A percentile compares a stretch with the other conserved stretches of the same genome.
These are phyloP conservation scores for Amphicarpaea edgeworthii DNA, from an alignment of 306 rosid genomes.

Conservation along the genomic window DNA sequence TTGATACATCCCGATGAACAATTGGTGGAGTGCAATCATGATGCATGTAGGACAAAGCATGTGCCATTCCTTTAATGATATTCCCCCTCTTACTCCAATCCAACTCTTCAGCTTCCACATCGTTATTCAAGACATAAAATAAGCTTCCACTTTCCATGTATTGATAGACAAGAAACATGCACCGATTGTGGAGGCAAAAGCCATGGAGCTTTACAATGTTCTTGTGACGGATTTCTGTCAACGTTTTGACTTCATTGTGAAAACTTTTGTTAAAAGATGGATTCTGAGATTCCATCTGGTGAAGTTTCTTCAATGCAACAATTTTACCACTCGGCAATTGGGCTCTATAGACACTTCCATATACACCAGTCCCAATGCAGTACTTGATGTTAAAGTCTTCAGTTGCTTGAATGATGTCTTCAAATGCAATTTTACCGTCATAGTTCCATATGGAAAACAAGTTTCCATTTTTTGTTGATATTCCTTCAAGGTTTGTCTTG, in stretches of 20 bases:
- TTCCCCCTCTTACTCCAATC: conserved; percentile 21
- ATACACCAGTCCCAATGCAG: no score
- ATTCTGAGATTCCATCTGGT: conserved; percentile 17
- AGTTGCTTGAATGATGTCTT: no score
- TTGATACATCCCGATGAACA: not conserved
- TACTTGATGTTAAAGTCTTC: not conserved
- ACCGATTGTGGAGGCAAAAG: conserved; percentile 25
- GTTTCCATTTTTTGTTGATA: no score
- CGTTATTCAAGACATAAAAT: not conserved
- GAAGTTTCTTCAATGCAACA: conserved; percentile 13
- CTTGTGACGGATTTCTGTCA: not conserved
- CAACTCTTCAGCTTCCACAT: conserved; percentile 16
- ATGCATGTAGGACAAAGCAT: conserved; percentile 21
- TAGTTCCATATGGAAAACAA: no score
- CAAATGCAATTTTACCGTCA: no score
- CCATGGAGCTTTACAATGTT: conserved; percentile 39
- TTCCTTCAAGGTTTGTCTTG: no score
- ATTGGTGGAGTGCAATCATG: not conserved
- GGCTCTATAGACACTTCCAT: no score
- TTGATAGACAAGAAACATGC: conserved; percentile 41
- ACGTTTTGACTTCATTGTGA: conserved; percentile 19
- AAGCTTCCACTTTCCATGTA: conserved; percentile 42
- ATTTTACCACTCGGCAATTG: no score
- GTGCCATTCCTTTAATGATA: conserved; percentile 1
- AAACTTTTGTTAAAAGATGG: conserved; percentile 24